Conservation (phyloP, 2,329 filamentous ascomycete species). For the Mycosphaerella sp. region DNA sequence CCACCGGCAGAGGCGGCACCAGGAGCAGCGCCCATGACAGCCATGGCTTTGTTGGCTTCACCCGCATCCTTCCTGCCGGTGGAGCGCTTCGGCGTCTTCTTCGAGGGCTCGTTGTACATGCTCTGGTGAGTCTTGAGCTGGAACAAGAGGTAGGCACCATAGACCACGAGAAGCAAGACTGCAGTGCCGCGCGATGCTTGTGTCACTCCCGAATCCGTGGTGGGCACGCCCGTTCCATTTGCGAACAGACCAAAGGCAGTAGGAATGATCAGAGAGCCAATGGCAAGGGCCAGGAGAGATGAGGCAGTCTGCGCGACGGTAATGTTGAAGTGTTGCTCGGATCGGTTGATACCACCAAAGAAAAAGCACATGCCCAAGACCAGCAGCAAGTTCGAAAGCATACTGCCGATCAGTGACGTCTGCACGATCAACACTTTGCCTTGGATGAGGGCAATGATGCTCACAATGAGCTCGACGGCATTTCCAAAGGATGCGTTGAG, state of each 20-base stretch:
- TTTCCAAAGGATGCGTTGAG: slow-evolving; percentile 86
- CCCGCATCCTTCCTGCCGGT: slow-evolving; percentile 45
- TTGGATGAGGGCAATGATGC: slow-evolving; percentile 72
- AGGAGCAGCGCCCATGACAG: slow-evolving; percentile 48
- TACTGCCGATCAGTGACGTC: slow-evolving; percentile 85
- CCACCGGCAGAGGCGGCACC: slow-evolving; percentile 47
- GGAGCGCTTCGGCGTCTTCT: slow-evolving; percentile 62
- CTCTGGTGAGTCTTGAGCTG: slow-evolving; percentile 78
- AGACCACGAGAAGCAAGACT: slow-evolving; percentile 76
- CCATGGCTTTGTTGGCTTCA: slow-evolving; percentile 44
- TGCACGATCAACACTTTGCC: slow-evolving; percentile 77
- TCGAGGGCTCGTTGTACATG: slow-evolving; percentile 72
- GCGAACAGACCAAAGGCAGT: slow-evolving; percentile 67
- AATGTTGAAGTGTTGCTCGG: slow-evolving; percentile 84
- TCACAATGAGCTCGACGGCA: slow-evolving; percentile 49
- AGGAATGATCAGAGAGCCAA: slow-evolving; percentile 78
- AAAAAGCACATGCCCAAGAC: slow-evolving; percentile 93
- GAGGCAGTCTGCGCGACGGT: slow-evolving; percentile 87
- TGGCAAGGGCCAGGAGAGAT: slow-evolving; percentile 69
- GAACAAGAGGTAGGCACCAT: slow-evolving; percentile 78
- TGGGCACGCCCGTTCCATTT: neutral
- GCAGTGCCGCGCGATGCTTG: slow-evolving; percentile 63
- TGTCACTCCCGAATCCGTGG: slow-evolving; percentile 25
- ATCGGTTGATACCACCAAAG: slow-evolving; percentile 69
- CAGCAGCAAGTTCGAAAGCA: slow-evolving; percentile 81